phyloP scores from a whole-genome alignment of 23 red algal species.

The Gracilaria domingensis region DNA sequence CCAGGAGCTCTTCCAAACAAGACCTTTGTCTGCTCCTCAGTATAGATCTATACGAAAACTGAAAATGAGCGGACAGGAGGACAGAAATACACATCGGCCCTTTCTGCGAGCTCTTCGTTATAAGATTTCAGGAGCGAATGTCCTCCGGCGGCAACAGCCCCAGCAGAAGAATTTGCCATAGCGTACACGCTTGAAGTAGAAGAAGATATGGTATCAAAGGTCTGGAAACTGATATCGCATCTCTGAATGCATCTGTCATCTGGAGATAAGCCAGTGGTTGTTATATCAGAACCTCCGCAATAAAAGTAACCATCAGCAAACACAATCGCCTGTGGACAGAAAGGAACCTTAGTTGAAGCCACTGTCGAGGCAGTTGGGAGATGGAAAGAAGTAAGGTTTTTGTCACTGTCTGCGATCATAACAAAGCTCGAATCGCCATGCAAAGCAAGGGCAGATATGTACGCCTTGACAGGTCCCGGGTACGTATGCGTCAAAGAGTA shows the following conservation, averaged over 20 bases:
- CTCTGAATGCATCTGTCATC: background rate
- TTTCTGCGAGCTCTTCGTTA: conserved; percentile 17
- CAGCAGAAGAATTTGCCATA: conserved; percentile 12
- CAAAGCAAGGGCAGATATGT: conserved; percentile 42
- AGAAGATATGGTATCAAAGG: conserved; percentile 1
- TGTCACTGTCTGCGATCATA: conserved; percentile 36
- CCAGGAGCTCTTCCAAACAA: background rate
- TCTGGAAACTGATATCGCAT: conserved; percentile 11
- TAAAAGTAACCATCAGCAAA: conserved; percentile 50
- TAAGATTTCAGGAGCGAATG: conserved; percentile 17
- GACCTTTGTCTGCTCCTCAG: background rate
- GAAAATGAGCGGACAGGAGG: conserved; percentile 62
- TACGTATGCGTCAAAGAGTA: conserved; percentile 14
- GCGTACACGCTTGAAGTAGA: conserved; percentile 55
- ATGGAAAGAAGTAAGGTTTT: conserved; percentile 53
- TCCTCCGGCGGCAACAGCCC: conserved; percentile 53
- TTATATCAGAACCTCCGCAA: conserved; percentile 54
- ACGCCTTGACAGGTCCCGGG: background rate
- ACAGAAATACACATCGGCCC: conserved; percentile 61
- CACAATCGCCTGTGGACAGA: conserved; percentile 47
- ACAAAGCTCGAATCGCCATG: conserved; percentile 30
- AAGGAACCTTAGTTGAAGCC: conserved; percentile 19
- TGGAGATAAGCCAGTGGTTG: background rate
- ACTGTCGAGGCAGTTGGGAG: conserved; percentile 34
- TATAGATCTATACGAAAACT: conserved; percentile 16